A percentile compares a stretch with the other conserved stretches of the same genome.
phyloP scores from a whole-genome alignment of 31 red algal species.

The Asparagopsis taxiformis region DNA sequence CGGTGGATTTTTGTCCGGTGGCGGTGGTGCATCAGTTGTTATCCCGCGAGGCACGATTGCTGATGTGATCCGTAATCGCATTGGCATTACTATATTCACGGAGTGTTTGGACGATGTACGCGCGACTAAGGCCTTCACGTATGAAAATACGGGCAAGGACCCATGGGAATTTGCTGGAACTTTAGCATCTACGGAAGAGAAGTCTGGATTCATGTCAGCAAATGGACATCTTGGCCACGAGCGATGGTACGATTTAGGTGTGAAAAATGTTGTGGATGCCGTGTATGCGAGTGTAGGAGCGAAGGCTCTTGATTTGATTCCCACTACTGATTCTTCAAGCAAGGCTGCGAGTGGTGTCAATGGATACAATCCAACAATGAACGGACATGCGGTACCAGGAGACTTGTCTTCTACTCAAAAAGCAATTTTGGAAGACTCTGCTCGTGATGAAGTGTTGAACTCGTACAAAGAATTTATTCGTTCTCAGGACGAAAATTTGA shows the following conservation, averaged over 20 bases:
- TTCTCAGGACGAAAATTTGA: constrained; percentile 67
- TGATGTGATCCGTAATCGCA: constrained; percentile 76
- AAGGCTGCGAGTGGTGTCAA: background rate
- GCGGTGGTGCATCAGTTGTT: constrained; percentile 28
- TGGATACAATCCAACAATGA: constrained; percentile 3
- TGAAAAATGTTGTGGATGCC: constrained; percentile 42
- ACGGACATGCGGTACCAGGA: constrained; percentile 15
- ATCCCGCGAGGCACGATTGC: constrained; percentile 56
- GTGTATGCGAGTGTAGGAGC: constrained; percentile 66
- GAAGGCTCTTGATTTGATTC: constrained; percentile 54
- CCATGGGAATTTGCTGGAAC: constrained; percentile 37
- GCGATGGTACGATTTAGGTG: constrained; percentile 51
- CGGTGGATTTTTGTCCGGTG: constrained; percentile 40
- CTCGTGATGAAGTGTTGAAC: constrained; percentile 43
- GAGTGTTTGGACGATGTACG: constrained; percentile 85
- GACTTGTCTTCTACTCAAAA: background rate
- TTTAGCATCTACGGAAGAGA: constrained; percentile 26
- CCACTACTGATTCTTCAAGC: background rate
- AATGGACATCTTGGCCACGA: constrained; percentile 67
- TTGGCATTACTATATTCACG: constrained; percentile 79
- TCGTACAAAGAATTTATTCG: constrained; percentile 95
- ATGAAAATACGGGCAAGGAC: background rate
- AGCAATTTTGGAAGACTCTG: constrained; percentile 23
- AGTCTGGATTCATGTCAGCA: constrained; percentile 18
- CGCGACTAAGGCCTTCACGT: constrained; percentile 65